Base-by-base conservation (phyloP, 2,329 filamentous ascomycete genomes). In the Rhexocercosporidium sp. region DNA sequence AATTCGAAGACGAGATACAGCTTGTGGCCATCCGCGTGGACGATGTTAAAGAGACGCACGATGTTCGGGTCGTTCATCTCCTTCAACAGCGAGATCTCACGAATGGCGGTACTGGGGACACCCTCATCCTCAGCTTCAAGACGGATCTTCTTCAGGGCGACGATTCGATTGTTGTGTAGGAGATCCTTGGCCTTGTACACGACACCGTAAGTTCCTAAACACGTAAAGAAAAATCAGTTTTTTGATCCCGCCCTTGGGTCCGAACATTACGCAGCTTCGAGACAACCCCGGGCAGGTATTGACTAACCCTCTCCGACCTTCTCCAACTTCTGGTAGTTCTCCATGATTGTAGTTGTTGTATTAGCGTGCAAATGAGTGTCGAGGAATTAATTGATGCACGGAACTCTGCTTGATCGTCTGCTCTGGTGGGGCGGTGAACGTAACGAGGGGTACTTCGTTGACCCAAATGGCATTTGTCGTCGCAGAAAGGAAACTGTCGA, bases 281-380 rank as follows among this genome's bases (percentile, higher is more conserved):
- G 4, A 44, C 11, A 12, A 11, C 44, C 44, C 20, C 44, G 3
- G 11, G 60, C 65, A 65, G n/a, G 62, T 51, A 71, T 64, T 64
- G 59, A 79, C 86, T 75, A 82, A 96, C 94, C 94, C 88, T 97
- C 94, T 81, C 94, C 94, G 77, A 97, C 94, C 85, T 97, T 97
- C 84, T 97, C 94, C 77, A 97, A 87, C 83, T 96, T 96, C 82
- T 97, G 92, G 81, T 97, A 97, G 82, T 97, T 96, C 81, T 97
- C 93, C 94, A 97, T 97, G 73, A 69, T 79, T 61, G 67, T 61
- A 31, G 53, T 63, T 64, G 69, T 37, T 66, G 53, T 62, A 49
- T 44, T 22, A 59, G 66, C 44, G 27, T 63, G 49, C 62, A 71
- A 76, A 74, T 37, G 75, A 76, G 72, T 69, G 75, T 75, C 67